phyloP scores from a whole-genome alignment of 2,329 filamentous ascomycete species.

The Penicillium polonicum region DNA sequence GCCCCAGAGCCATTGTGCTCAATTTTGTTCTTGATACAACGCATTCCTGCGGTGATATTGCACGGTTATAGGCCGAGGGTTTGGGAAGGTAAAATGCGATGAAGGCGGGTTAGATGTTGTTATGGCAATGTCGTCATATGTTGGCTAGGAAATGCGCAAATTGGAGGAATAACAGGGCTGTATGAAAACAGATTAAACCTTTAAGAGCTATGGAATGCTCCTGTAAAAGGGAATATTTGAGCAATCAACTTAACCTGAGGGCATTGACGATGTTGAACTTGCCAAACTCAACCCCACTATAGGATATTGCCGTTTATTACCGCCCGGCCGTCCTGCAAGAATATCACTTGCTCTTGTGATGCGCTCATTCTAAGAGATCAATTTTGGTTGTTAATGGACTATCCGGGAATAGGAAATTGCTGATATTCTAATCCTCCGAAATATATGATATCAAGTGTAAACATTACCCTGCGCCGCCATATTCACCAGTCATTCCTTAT shows the following conservation, averaged over 20 bases:
- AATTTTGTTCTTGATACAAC: slow-evolving; percentile 65
- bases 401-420: neutral
- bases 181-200: neutral
- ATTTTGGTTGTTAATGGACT: neutral
- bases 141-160: neutral
- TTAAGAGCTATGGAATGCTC: neutral
- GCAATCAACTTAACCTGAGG: neutral
- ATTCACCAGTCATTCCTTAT: neutral
- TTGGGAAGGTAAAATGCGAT: neutral
- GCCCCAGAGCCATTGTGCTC: slow-evolving; percentile 65
- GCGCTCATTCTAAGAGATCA: no score
- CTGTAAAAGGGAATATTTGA: neutral
- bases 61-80: neutral
- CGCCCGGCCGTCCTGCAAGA: slow-evolving; percentile 3
- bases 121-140: slow-evolving; percentile 3
- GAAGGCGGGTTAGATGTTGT: neutral
- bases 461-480: neutral
- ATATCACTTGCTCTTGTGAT: neutral
- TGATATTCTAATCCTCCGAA: neutral
- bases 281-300: slow-evolving; percentile 11
- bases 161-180: neutral
- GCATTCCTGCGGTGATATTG: slow-evolving; percentile 50
- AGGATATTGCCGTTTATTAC: slow-evolving; percentile 16
- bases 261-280: neutral
- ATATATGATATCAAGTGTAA: neutral